Conservation (phyloP, 805 yeast species). For the Starmerella stellata region DNA sequence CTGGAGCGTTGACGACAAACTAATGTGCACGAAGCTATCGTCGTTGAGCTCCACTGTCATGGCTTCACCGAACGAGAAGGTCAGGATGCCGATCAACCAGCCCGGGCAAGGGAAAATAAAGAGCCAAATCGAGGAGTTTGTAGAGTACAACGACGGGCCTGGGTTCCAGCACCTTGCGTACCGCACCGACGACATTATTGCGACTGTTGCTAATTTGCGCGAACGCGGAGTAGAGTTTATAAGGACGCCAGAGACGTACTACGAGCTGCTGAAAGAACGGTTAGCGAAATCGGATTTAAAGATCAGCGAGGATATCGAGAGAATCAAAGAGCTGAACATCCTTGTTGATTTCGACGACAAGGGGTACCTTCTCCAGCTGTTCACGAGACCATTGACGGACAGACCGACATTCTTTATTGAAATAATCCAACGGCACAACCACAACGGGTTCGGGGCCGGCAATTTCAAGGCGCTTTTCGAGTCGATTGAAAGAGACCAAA, state of each 20-base stretch:
- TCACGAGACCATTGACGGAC: conserved; percentile 57
- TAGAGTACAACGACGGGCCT: conserved; percentile 57
- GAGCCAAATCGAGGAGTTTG: conserved; percentile 69
- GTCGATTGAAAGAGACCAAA: conserved; percentile 63
- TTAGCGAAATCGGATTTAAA: conserved; percentile 29
- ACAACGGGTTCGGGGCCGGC: conserved; percentile 78
- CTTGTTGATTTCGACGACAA: conserved; percentile 60
- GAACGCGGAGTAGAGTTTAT: conserved; percentile 58
- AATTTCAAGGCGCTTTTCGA: conserved; percentile 70
- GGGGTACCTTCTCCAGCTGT: conserved; percentile 64
- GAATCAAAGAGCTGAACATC: conserved; percentile 35
- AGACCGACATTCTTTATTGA: conserved; percentile 73
- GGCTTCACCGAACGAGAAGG: conserved; percentile 44
- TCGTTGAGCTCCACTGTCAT: conserved; percentile 60
- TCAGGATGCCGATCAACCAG: conserved; percentile 73
- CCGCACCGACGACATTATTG: conserved; percentile 41
- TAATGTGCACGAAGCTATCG: conserved; percentile 49
- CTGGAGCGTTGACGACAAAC: conserved; percentile 72
- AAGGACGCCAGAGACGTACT: conserved; percentile 39
- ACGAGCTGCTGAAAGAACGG: conserved; percentile 31
- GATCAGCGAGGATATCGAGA: conserved; percentile 36
- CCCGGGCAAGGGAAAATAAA: conserved; percentile 51
- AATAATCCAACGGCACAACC: conserved; percentile 60
- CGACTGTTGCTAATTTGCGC: conserved; percentile 35
- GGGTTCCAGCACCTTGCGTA: conserved; percentile 77